Evolutionary conservation across 768 basidiomycete genomes (phyloP).

Genomic region (Hydnum rufescens): DNA sequence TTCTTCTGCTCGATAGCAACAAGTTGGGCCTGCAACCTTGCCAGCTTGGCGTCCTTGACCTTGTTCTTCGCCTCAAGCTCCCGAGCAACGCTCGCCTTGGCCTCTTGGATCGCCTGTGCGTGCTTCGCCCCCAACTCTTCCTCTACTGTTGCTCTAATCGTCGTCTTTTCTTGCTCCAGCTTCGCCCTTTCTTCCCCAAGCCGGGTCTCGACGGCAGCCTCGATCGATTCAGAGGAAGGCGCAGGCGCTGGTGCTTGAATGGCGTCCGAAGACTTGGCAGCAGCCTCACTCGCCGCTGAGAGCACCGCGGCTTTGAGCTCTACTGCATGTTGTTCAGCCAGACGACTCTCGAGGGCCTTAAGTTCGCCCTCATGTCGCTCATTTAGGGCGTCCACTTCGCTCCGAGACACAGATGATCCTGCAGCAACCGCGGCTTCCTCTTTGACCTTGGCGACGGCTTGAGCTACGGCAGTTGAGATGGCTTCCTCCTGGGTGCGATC

Average conservation of each 20-base stretch:
- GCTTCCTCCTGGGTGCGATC: background rate
- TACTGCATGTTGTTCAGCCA: conserved; percentile 4
- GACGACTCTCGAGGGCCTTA: background rate
- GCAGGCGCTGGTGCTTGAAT: background rate
- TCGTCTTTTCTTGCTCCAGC: background rate
- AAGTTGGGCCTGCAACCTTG: background rate
- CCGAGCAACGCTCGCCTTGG: conserved; percentile 23
- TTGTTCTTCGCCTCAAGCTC: conserved; percentile 49
- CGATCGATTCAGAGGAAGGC: background rate
- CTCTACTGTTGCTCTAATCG: background rate
- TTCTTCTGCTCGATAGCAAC: background rate
- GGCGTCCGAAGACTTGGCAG: background rate
- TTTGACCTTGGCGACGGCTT: background rate
- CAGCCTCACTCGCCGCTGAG: conserved; percentile 8
- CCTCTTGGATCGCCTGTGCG: conserved; percentile 11
- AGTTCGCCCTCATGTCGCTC: background rate
- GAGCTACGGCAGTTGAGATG: background rate
- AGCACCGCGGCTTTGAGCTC: conserved; percentile 13
- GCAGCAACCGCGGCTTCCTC: conserved; percentile 14
- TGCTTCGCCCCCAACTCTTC: conserved; percentile 8
- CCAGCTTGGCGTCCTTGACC: conserved; percentile 7
- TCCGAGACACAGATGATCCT: no score
- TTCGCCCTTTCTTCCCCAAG: background rate
- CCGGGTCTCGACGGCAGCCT: background rate
- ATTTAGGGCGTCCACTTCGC: background rate